Evolutionary conservation across 176 grass and related monocot genomes (phyloP), one percentile per base, ranked within the genome.

Genomic region (Guadua angustifolia): DNA sequence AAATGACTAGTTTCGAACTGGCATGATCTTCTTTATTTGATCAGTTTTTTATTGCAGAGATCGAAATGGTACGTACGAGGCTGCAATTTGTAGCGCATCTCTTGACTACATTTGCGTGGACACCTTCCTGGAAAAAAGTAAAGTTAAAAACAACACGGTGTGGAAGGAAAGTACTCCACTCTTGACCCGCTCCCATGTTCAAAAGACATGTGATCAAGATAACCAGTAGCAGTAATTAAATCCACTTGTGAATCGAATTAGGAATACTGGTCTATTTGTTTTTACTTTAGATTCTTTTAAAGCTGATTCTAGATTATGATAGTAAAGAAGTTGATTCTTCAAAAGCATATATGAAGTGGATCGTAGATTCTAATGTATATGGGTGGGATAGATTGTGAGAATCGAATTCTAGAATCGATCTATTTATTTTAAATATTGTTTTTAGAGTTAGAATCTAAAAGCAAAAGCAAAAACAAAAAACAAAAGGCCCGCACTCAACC

Each of bases 101-200:
- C 56, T 58, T 11, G 56, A 58, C 21, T 58, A 24, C 9, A 24
- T 61, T 25, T 46, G 16, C 43, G 14, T 80, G 21, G 29, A 52
- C 61, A 52, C 19, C 26, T 22, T 51, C 15, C 26, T 35, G 42
- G 15, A 11, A 42, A n/a, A 55, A 21, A 55, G 32, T 60, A 0
- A 33, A 58, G 24, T 61, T n/a, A 9, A 60, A 71, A 18, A 19
- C 47, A 22, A 66, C 61, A 32, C n/a, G 15, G 39, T 7, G 22
- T 64, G 25, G 45, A 42, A 66, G n/a, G n/a, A 18, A 18, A 56
- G 18, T 55, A 21, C 52, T 18, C 5, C 16, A 56, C 16, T 57
- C 2, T 76, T 76, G 61, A 67, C 82, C 46, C 6, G 67, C 51
- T 60, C 52, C n/a, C 29, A 15, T 14, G 5, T 46, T 60, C 79